These are phyloP conservation scores for Ogataea trehaloabstinens DNA, from an alignment of 805 yeast genomes.

Conservation along the genomic window DNA sequence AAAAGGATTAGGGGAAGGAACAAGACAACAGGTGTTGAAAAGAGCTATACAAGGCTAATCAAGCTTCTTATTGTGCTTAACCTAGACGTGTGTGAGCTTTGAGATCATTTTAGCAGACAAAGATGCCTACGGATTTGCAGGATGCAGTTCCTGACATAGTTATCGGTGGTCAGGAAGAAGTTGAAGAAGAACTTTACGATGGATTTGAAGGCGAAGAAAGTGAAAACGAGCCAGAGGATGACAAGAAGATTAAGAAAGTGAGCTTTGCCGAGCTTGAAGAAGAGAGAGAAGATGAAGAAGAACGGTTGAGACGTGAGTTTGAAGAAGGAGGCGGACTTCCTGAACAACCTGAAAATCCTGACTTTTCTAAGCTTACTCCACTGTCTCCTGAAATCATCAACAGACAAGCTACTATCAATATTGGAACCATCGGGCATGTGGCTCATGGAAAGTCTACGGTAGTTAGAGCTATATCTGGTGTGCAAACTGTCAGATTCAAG, in stretches of 20 bases:
- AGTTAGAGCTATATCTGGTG: constrained; percentile 98
- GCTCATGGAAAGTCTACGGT: constrained; percentile 98
- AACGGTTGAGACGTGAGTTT: constrained; percentile 76
- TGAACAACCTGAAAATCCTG: constrained; percentile 90
- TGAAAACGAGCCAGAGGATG: constrained; percentile 38
- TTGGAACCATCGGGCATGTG: constrained; percentile 98
- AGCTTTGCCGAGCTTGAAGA: constrained; percentile 74
- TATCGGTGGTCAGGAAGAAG: constrained; percentile 52
- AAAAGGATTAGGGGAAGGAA: not conserved
- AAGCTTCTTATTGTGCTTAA: not conserved
- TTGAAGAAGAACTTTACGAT: constrained; percentile 32
- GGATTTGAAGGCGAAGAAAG: constrained; percentile 33
- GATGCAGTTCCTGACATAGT: constrained; percentile 84
- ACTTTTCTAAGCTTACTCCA: constrained; percentile 77
- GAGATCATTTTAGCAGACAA: constrained; percentile 1
- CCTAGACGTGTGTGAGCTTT: too few species aligned
- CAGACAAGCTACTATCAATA: constrained; percentile 98
- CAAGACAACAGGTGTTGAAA: not conserved
- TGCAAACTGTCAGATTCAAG: constrained; percentile 98
- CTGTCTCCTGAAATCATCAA: constrained; percentile 92
- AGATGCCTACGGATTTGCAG: constrained; percentile 77
- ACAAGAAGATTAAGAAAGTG: constrained; percentile 63
- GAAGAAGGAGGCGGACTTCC: constrained; percentile 99
- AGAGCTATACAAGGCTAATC: not conserved
- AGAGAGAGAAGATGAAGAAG: constrained; percentile 64